These are phyloP conservation scores for Lagenaria siceraria DNA, from an alignment of 306 rosid species.

Conservation along the genomic window DNA sequence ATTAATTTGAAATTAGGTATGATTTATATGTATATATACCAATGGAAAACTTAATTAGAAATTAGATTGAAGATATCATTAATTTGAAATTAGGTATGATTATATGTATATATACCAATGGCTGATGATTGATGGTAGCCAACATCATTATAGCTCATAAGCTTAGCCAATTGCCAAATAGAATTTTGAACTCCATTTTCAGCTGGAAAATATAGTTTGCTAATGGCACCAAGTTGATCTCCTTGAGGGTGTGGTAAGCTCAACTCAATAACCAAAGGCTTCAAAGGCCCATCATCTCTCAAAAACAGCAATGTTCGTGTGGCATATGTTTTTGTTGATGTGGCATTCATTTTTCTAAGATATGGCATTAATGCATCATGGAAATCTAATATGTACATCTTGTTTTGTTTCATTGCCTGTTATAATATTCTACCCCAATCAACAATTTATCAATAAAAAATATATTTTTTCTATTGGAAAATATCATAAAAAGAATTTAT, in stretches of 20 bases:
- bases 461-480: not conserved
- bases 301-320: slow-evolving; percentile 58
- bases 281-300: slow-evolving; percentile 48
- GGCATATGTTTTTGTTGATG: slow-evolving; percentile 55
- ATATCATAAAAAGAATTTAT: not conserved
- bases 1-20: too few relatives aligned
- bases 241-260: slow-evolving; percentile 58
- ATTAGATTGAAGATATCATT: too few relatives aligned
- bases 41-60: too few relatives aligned
- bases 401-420: slow-evolving; percentile 50
- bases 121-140: slow-evolving; percentile 63
- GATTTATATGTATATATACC: too few relatives aligned
- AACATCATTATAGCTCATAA: slow-evolving; percentile 45
- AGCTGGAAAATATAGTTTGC: slow-evolving; percentile 48
- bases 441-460: not conserved
- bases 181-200: slow-evolving; percentile 41
- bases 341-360: slow-evolving; percentile 45
- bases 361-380: slow-evolving; percentile 70
- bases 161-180: slow-evolving; percentile 78
- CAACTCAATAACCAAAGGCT: slow-evolving; percentile 65
- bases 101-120: slow-evolving; percentile 70
- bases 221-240: slow-evolving; percentile 41
- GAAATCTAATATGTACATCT: slow-evolving; percentile 57
- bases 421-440: slow-evolving; percentile 5
- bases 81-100: too few relatives aligned